Conservation (phyloP, 495 filamentous ascomycete species). For the Penicillium manginii region DNA sequence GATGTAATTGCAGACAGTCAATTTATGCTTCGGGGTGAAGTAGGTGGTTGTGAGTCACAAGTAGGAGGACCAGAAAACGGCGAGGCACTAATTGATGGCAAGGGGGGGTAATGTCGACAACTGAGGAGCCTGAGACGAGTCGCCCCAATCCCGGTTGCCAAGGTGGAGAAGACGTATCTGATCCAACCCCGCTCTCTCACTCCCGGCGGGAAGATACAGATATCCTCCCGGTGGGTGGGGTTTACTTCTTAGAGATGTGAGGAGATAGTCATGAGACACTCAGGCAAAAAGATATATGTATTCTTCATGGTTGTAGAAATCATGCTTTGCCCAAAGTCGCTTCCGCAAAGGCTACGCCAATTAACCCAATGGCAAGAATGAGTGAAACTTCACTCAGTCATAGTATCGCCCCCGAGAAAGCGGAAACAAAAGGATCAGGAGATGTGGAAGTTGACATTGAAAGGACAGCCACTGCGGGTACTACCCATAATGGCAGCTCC, state of each 20-base stretch:
- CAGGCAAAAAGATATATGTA: not conserved
- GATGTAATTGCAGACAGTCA: not conserved
- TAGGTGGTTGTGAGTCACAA: conserved; percentile 1
- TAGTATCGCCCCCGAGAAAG: not conserved
- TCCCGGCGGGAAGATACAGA: conserved; percentile 12
- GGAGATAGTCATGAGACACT: not conserved
- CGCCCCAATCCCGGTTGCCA: not conserved
- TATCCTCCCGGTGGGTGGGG: not conserved
- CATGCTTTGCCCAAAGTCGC: not conserved
- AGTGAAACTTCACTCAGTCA: not conserved
- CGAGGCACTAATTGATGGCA: too few species aligned
- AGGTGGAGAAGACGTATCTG: not conserved
- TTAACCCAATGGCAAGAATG: conserved; percentile 10
- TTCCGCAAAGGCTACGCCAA: not conserved
- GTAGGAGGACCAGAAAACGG: not conserved
- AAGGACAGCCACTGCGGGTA: conserved; percentile 18
- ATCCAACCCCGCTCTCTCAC: conserved; percentile 1
- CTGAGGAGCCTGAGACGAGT: not conserved
- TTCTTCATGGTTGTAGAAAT: too few species aligned
- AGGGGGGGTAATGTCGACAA: conserved; percentile 2
- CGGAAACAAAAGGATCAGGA: conserved; percentile 7
- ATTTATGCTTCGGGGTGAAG: not conserved
- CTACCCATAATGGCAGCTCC: conserved; percentile 19
- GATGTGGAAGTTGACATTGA: conserved; percentile 21
- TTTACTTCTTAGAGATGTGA: too few species aligned